phyloP scores from a whole-genome alignment of 345 rosid genomes.

The Excoecaria agallocha region DNA sequence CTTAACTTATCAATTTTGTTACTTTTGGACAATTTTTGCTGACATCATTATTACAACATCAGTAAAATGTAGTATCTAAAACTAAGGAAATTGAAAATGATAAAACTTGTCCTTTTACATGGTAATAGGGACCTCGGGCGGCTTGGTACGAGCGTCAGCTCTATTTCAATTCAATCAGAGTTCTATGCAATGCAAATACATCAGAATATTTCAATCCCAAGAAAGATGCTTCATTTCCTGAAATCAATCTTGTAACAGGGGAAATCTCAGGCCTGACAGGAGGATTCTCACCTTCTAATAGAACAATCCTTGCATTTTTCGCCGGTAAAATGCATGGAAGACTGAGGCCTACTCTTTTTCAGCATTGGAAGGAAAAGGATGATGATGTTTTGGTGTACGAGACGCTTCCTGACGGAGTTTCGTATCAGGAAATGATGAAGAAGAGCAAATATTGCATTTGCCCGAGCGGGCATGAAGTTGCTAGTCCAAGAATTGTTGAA shows the following conservation, averaged over 20 bases:
- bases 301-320: slow-evolving; percentile 45
- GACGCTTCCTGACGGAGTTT: slow-evolving; percentile 35
- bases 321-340: slow-evolving; percentile 48
- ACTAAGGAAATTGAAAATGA: background rate
- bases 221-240: slow-evolving; percentile 53
- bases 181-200: slow-evolving; percentile 56
- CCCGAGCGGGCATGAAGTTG: slow-evolving; percentile 86
- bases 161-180: slow-evolving; percentile 44
- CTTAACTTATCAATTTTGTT: no score
- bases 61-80: no score
- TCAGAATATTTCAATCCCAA: slow-evolving; percentile 48
- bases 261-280: slow-evolving; percentile 20
- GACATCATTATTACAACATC: no score
- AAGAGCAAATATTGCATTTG: slow-evolving; percentile 58
- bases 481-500: slow-evolving; percentile 73
- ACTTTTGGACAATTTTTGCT: no score
- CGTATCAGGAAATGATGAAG: slow-evolving; percentile 40
- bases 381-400: slow-evolving; percentile 49
- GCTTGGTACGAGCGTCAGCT: slow-evolving; percentile 29
- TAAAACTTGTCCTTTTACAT: background rate
- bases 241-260: slow-evolving; percentile 45
- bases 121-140: slow-evolving; percentile 24
- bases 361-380: slow-evolving; percentile 47
- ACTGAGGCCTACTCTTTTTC: slow-evolving; percentile 36
- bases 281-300: slow-evolving; percentile 21